These are phyloP conservation scores for Geranium brycei DNA, from an alignment of 345 rosid genomes.

Conservation along the genomic window DNA sequence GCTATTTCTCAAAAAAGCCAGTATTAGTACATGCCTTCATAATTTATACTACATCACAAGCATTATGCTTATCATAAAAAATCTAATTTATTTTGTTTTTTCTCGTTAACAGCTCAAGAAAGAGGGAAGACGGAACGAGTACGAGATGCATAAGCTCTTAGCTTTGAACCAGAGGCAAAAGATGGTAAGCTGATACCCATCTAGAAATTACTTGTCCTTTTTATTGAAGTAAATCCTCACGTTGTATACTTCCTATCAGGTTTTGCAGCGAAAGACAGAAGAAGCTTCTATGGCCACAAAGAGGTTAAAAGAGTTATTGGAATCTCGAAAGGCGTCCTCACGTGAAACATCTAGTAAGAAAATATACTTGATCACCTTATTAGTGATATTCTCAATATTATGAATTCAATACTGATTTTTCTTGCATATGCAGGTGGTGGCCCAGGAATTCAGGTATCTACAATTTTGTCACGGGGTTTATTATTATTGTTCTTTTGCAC, in stretches of 20 bases:
- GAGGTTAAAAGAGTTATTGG: slow-evolving; percentile 84
- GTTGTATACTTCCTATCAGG: slow-evolving; percentile 27
- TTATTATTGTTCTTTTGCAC: too few species aligned
- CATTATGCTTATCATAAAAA: too few species aligned
- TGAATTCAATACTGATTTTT: slow-evolving; percentile 9
- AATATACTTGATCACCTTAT: slow-evolving; percentile 9
- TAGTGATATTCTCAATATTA: slow-evolving; percentile 3
- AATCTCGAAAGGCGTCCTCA: slow-evolving; percentile 66
- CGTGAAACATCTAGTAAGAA: slow-evolving; percentile 42
- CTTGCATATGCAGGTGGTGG: slow-evolving; percentile 34
- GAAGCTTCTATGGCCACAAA: slow-evolving; percentile 95
- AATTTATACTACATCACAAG: too few species aligned
- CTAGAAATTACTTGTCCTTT: slow-evolving; percentile 3
- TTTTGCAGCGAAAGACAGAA: slow-evolving; percentile 91
- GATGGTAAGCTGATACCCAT: slow-evolving; percentile 38
- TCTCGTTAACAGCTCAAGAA: slow-evolving; percentile 54
- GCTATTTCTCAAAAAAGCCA: too few species aligned
- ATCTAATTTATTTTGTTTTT: not conserved
- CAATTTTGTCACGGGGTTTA: not conserved
- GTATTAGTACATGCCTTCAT: too few species aligned
- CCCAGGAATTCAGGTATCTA: slow-evolving; percentile 69
- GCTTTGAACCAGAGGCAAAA: slow-evolving; percentile 95
- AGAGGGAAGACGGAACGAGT: slow-evolving; percentile 93
- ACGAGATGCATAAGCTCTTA: slow-evolving; percentile 91
- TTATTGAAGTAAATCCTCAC: slow-evolving; percentile 2